Evolutionary conservation across 192 early-diverging fungal genomes (phyloP).

Genomic region (Dimargaris xerosporica): DNA sequence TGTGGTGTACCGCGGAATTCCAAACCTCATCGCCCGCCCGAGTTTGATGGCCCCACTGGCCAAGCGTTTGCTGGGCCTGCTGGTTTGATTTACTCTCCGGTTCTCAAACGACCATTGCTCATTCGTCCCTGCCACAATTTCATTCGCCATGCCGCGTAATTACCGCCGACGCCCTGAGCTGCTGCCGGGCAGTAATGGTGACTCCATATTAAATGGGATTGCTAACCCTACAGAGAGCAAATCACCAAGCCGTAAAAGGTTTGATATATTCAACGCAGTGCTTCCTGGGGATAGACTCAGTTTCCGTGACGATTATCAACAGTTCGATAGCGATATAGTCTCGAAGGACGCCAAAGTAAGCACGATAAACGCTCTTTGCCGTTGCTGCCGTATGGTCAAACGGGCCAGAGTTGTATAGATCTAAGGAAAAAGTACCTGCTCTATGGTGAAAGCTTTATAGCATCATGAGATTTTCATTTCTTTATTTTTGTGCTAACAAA

Average conservation of each 20-base stretch:
- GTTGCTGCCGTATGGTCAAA: no score
- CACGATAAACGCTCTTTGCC: no score
- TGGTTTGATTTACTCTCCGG: not conserved
- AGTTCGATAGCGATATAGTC: not conserved
- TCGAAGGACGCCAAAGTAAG: no score
- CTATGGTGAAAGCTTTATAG: not conserved
- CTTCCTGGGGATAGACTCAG: not conserved
- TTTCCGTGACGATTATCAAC: not conserved
- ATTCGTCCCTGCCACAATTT: not conserved
- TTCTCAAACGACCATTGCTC: not conserved
- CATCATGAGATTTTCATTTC: not conserved
- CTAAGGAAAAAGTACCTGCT: no score
- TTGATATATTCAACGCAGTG: not conserved
- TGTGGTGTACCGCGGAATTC: no score
- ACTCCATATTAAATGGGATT: not conserved
- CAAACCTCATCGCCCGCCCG: no score
- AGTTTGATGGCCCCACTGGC: no score
- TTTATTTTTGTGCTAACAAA: no score
- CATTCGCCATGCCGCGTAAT: conserved; percentile 3
- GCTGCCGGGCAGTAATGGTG: not conserved
- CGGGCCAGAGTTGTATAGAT: no score
- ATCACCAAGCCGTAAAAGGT: not conserved
- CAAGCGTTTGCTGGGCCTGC: not conserved
- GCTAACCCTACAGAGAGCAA: not conserved
- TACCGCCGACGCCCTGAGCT: not conserved